Evolutionary conservation across 805 yeast species (phyloP).

Genomic region (Zygotorulaspora danielsina): DNA sequence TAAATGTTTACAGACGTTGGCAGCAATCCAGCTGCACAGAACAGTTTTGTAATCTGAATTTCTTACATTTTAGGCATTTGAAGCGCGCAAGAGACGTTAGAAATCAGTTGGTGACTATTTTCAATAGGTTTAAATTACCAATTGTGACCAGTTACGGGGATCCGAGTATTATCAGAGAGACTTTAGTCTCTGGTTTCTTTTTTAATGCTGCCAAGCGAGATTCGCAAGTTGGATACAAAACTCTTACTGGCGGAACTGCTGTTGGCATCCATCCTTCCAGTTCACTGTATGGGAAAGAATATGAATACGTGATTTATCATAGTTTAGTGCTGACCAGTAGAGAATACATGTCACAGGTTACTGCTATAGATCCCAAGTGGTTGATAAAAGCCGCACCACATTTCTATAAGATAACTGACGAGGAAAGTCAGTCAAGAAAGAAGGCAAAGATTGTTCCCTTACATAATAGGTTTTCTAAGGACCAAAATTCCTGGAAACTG

Average conservation of each 20-base stretch:
- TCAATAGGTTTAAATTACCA: constrained; percentile 46
- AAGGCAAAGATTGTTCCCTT: constrained; percentile 71
- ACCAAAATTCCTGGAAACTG: constrained; percentile 73
- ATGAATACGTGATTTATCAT: constrained; percentile 79
- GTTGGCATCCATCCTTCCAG: constrained; percentile 89
- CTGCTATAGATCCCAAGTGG: constrained; percentile 81
- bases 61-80: constrained; percentile 73
- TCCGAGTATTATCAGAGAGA: constrained; percentile 52
- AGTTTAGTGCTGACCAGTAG: constrained; percentile 75
- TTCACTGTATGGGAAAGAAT: constrained; percentile 53
- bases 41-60: constrained; percentile 43
- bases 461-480: constrained; percentile 53
- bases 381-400: constrained; percentile 63
- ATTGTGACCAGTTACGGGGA: constrained; percentile 51
- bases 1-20: constrained; percentile 82
- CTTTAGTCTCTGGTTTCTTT: constrained; percentile 65
- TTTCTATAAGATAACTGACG: constrained; percentile 63
- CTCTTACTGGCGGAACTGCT: constrained; percentile 63
- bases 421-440: constrained; percentile 49
- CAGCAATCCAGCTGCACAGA: constrained; percentile 50
- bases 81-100: constrained; percentile 75
- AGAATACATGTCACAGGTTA: constrained; percentile 89
- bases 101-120: constrained; percentile 57
- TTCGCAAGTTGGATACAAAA: constrained; percentile 69
- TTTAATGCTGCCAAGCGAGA: constrained; percentile 63